Base-by-base conservation (phyloP, 2,329 filamentous ascomycete species). In the Coniochaeta prunicola region DNA sequence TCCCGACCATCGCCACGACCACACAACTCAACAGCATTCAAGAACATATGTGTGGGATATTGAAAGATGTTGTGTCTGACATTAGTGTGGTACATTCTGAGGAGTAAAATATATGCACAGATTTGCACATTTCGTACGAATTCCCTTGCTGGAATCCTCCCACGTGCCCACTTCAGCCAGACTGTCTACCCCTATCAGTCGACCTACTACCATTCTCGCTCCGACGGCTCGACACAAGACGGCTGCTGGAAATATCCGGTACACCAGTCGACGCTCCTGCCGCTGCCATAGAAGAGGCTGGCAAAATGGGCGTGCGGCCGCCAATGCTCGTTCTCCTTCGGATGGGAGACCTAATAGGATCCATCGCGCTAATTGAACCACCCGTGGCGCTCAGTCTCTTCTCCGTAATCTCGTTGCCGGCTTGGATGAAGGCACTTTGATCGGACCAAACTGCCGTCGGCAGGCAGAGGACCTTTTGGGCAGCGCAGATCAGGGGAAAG, bases 401-500 rank as follows among this genome's bases (percentile, higher is more conserved):
- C 45, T n/a, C 45, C 24, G 45, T 2, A 4, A 53, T 36, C 50
- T 59, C 60, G 34, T 55, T 53, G 12, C 19, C 19, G 1, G 60
- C 60, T 4, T 53, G 34, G 12, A 61, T 24, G n/a, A 48, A 26
- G 8, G 40, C 56, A n/a, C 5, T n/a, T 36, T 70, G 67, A 4
- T 66, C 62, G 4, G 64, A 65, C 48, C 65, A 67, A 9, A 70
- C 60, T 15, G 62, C 66, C 0, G 65, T 60, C 3, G 69, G 65
- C 3, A 62, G 61, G 30, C 69, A 61, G 36, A 68, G 12, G 30
- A 13, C 21, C 24, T 50, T 13, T 2, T 24, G 30, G n/a, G 19
- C 13, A 7, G 12, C 15, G 53, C 17, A 21, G 53, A 54, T 34
- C 28, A 34, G 2, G 28, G 53, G 53, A 17, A 54, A 54, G n/a